phyloP scores from a whole-genome alignment of 2,329 filamentous ascomycete species.

The Aspergillus carbonarius region DNA sequence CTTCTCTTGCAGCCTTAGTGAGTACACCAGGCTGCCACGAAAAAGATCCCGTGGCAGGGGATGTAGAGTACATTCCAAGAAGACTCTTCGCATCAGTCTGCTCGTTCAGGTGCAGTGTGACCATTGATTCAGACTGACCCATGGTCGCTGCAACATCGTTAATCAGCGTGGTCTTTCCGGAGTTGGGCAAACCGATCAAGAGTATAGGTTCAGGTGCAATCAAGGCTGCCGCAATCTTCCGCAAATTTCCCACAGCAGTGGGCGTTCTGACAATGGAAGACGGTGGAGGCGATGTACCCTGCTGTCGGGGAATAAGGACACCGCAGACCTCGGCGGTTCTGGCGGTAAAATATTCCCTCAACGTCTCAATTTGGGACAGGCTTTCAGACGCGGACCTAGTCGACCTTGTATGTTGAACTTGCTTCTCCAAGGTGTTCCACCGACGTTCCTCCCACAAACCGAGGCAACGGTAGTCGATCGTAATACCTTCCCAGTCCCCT shows the following conservation, averaged over 20 bases:
- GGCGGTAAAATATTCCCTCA: conserved; percentile 50
- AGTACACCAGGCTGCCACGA: conserved; percentile 89
- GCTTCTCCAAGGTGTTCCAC: conserved; percentile 43
- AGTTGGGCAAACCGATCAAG: conserved; percentile 77
- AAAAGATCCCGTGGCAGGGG: conserved; percentile 83
- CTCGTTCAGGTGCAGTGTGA: conserved; percentile 94
- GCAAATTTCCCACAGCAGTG: conserved; percentile 72
- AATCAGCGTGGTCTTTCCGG: conserved; percentile 85
- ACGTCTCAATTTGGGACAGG: conserved; percentile 27
- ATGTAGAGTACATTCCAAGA: conserved; percentile 89
- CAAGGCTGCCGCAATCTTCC: conserved; percentile 65
- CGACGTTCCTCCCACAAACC: conserved; percentile 63
- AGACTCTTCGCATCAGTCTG: conserved; percentile 98
- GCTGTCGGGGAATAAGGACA: conserved; percentile 61
- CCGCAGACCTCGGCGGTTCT: conserved; percentile 65
- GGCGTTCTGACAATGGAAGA: conserved; percentile 65
- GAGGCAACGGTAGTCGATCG: conserved; percentile 76
- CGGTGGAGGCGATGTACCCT: conserved; percentile 49
- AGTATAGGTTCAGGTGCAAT: conserved; percentile 70
- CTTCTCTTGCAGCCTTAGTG: conserved; percentile 89
- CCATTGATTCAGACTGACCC: conserved; percentile 76
- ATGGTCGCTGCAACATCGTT: conserved; percentile 79
- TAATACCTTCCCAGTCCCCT: conserved; percentile 71
- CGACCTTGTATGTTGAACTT: conserved; percentile 24
- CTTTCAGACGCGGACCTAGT: conserved; percentile 22